phyloP scores from a whole-genome alignment of 306 rosid species.

The Echinosophora koreensis region DNA sequence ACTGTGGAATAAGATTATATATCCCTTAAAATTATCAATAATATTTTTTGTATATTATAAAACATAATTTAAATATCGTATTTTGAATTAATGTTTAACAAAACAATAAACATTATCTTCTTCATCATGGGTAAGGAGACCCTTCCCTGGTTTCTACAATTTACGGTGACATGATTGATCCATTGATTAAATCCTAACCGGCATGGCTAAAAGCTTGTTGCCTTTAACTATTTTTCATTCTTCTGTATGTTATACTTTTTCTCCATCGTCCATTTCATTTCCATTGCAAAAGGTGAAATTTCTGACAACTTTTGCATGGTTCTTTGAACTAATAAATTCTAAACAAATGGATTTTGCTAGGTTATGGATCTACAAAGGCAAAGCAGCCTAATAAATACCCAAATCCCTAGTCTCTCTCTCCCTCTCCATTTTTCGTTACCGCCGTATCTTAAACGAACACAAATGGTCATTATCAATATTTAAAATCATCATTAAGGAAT shows the following conservation, averaged over 20 bases:
- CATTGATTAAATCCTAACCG: slow-evolving; percentile 54
- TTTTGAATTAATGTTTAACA: too few relatives aligned
- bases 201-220: slow-evolving; percentile 48
- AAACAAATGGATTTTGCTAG: slow-evolving; percentile 29
- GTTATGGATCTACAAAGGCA: slow-evolving; percentile 22
- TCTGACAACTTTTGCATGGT: slow-evolving; percentile 64
- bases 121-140: slow-evolving; percentile 53
- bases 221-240: slow-evolving; percentile 9
- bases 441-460: slow-evolving; percentile 17
- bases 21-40: too few relatives aligned
- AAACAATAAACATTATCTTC: too few relatives aligned
- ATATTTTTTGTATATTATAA: too few relatives aligned
- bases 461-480: slow-evolving; percentile 13
- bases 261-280: slow-evolving; percentile 35
- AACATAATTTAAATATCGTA: too few relatives aligned
- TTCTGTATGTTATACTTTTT: not conserved
- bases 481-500: not conserved
- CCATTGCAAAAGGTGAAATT: slow-evolving; percentile 48
- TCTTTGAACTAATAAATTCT: slow-evolving; percentile 30
- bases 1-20: too few relatives aligned
- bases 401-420: not conserved
- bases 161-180: slow-evolving; percentile 67
- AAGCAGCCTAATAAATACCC: not conserved
- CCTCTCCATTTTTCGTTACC: slow-evolving; percentile 16
- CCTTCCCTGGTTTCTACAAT: slow-evolving; percentile 55